Evolutionary conservation across 805 yeast species (phyloP).

Genomic region (Jamesozyma hellenica): DNA sequence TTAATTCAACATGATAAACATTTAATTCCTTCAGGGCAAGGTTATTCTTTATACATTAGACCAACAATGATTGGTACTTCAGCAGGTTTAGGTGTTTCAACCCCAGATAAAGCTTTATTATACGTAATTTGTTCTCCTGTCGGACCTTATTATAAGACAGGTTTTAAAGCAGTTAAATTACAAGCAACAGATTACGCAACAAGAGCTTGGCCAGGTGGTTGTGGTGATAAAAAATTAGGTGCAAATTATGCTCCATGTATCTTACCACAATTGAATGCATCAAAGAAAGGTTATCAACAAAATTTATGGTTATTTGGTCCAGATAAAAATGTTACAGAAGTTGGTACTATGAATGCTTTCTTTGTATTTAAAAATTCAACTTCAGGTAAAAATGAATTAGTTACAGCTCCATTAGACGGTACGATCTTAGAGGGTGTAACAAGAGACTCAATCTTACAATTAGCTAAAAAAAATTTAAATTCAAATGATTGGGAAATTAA

Average conservation of each 20-base stretch:
- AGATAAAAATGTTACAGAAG: slow-evolving; percentile 81
- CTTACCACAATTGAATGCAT: slow-evolving; percentile 82
- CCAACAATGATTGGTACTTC: slow-evolving; percentile 94
- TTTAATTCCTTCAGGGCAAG: slow-evolving; percentile 73
- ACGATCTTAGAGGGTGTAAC: slow-evolving; percentile 95
- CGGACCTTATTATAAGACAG: slow-evolving; percentile 90
- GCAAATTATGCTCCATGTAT: slow-evolving; percentile 96
- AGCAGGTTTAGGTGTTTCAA: slow-evolving; percentile 72
- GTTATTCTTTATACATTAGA: slow-evolving; percentile 84
- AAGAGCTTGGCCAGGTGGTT: slow-evolving; percentile 99
- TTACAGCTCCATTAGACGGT: slow-evolving; percentile 93
- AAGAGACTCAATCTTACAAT: slow-evolving; percentile 71
- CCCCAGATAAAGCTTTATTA: slow-evolving; percentile 71
- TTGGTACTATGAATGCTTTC: slow-evolving; percentile 93
- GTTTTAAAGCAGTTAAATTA: slow-evolving; percentile 88
- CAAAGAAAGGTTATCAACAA: slow-evolving; percentile 83
- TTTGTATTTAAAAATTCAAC: slow-evolving; percentile 63
- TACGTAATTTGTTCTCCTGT: slow-evolving; percentile 90
- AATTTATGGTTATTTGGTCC: slow-evolving; percentile 93
- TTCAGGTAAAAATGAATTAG: slow-evolving; percentile 79
- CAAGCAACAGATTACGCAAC: slow-evolving; percentile 94
- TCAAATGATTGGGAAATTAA: slow-evolving; percentile 66
- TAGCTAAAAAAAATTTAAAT: slow-evolving; percentile 66
- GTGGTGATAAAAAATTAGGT: slow-evolving; percentile 89
- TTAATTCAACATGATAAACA: slow-evolving; percentile 61